These are phyloP conservation scores for Globisporangium spinosum DNA, from an alignment of 352 stramenopile genomes.

Conservation along the genomic window DNA sequence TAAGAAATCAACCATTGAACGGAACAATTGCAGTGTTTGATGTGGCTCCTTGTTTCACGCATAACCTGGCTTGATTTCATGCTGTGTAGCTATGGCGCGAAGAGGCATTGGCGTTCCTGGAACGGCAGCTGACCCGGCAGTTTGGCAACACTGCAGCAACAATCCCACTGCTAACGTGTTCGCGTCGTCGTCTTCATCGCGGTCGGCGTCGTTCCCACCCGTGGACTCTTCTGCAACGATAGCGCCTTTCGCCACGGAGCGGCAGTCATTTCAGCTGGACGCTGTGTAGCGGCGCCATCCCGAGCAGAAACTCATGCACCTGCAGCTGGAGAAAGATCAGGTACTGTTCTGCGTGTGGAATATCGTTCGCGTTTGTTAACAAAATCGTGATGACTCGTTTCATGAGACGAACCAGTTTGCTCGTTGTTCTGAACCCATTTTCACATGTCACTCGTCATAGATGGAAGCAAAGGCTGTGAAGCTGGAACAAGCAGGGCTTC, in stretches of 20 bases:
- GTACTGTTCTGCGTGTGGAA: conserved; percentile 11
- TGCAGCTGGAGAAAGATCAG: conserved; percentile 50
- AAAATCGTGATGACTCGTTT: background rate
- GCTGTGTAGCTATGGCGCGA: conserved; percentile 8
- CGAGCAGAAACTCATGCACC: conserved; percentile 38
- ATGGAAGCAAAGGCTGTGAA: conserved; percentile 38
- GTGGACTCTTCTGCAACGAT: background rate
- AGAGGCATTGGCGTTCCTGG: conserved; percentile 12
- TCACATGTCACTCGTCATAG: conserved; percentile 13
- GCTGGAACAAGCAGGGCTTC: conserved; percentile 36
- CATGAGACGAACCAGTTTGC: background rate
- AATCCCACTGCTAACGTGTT: background rate
- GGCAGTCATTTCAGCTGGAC: conserved; percentile 39
- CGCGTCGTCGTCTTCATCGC: background rate
- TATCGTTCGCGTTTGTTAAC: background rate
- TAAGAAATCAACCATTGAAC: background rate
- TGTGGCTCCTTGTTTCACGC: background rate
- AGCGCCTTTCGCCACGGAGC: conserved; percentile 40
- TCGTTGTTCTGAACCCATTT: background rate
- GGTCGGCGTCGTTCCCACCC: conserved; percentile 15
- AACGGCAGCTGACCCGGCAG: background rate
- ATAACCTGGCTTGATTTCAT: background rate
- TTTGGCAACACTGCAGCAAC: background rate
- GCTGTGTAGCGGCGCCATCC: conserved; percentile 35
- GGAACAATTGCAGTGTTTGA: background rate